Conservation (phyloP, 2,329 filamentous ascomycete species). For the Didymella lethalis region DNA sequence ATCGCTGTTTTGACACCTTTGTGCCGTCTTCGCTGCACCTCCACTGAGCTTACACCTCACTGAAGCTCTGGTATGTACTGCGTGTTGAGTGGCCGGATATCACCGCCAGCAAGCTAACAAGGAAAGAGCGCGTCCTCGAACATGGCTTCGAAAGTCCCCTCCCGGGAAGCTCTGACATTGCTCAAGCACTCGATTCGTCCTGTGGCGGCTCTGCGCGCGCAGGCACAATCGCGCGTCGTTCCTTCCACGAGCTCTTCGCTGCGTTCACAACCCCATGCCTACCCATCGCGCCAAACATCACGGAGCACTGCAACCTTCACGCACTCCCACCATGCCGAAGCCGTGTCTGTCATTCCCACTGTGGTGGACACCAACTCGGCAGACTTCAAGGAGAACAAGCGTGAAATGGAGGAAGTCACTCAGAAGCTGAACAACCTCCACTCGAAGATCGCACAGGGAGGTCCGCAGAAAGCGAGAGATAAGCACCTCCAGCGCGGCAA, state of each 20-base stretch:
- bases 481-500: conserved; percentile 90
- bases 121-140: conserved; percentile 24
- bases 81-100: background rate
- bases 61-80: conserved; percentile 10
- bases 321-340: conserved; percentile 79
- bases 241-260: conserved; percentile 24
- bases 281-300: conserved; percentile 19
- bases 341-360: conserved; percentile 81
- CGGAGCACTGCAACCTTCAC: conserved; percentile 75
- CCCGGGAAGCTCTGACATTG: conserved; percentile 45
- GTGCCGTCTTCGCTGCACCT: background rate
- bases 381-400: conserved; percentile 82
- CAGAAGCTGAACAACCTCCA: conserved; percentile 74
- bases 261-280: conserved; percentile 27
- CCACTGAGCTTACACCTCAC: background rate
- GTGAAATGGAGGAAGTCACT: conserved; percentile 78
- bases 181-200: conserved; percentile 46
- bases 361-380: conserved; percentile 77
- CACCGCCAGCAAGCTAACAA: conserved; percentile 4
- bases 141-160: conserved; percentile 48
- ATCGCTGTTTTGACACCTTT: background rate
- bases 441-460: conserved; percentile 74
- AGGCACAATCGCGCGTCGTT: conserved; percentile 34
- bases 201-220: conserved; percentile 28
- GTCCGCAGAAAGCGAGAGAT: conserved; percentile 79